These are phyloP conservation scores for Penicillium paxilli DNA, from an alignment of 495 filamentous ascomycete genomes.

Conservation along the genomic window DNA sequence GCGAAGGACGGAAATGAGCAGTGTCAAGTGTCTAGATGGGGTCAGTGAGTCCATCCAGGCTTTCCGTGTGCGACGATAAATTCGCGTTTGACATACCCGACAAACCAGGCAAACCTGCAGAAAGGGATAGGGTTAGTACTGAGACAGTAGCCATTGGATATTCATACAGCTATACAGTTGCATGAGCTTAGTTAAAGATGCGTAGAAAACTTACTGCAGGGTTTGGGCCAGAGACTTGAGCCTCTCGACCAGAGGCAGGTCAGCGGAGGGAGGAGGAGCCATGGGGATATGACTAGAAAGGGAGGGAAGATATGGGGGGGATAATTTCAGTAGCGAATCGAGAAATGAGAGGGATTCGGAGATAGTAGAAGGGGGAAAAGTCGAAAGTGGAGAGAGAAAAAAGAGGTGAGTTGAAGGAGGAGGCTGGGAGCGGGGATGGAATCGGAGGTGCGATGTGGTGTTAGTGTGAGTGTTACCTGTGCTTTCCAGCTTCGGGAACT, in stretches of 20 bases:
- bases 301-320: not conserved
- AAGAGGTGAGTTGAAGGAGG: conserved; percentile 16
- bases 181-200: conserved; percentile 8
- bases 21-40: conserved; percentile 68
- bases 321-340: too few species aligned
- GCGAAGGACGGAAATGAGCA: conserved; percentile 78
- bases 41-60: conserved; percentile 13
- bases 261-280: conserved; percentile 76
- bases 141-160: conserved; percentile 19
- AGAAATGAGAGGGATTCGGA: not conserved
- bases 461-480: conserved; percentile 26
- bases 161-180: conserved; percentile 21
- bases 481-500: conserved; percentile 23
- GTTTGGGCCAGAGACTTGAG: conserved; percentile 78
- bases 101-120: conserved; percentile 76
- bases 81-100: conserved; percentile 64
- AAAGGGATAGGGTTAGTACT: conserved; percentile 39
- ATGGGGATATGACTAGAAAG: conserved; percentile 43
- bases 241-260: conserved; percentile 70
- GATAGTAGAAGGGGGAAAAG: not conserved
- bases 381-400: conserved; percentile 3
- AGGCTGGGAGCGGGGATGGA: conserved; percentile 29
- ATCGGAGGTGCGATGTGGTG: not conserved
- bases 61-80: conserved; percentile 2
- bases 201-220: conserved; percentile 70